Base-by-base conservation (phyloP, 306 rosid genomes). In the Castanospermum australe region DNA sequence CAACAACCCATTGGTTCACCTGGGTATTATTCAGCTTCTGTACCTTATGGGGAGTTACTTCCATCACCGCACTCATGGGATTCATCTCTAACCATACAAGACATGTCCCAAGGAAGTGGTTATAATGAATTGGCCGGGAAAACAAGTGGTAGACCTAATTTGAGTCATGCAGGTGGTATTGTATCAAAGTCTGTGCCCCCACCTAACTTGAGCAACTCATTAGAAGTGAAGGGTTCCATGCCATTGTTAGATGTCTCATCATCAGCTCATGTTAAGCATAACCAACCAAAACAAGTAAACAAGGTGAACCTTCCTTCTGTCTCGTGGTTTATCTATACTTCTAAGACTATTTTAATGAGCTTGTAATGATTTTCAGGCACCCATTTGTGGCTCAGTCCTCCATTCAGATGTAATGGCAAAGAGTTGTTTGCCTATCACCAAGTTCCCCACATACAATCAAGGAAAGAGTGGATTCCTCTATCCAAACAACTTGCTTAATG, bases 31-130 rank as follows among this genome's bases (percentile, higher is more conserved):
- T 39, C 88, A 4, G 59, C 89, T 82, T 74, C 86, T 74, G 36
- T 83, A 57, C 78, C 90, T 30, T 81, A 84, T 28, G 92, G 89
- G 67, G 92, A 90, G 74, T 77, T 86, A 11, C 9, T 78, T 21
- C 90, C 88, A 4, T 74, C 93, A 69, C 80, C 86, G 3, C 85
- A 89, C 73, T 6, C 77, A 22, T 89, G 91, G 91, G 90, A 88
- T 51, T 79, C 92, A 17, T 77, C 88, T 54, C 70, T 70, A 79
- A 51, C 81, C 61, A 32, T 73, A 30, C 89, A 88, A 50, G 89
- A 90, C 73, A 90, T 81, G 48, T 52, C 87, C 8, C 73, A 63
- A 18, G 90, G 82, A 55, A 79, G 84, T 79, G 84, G 51, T 73
- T 76, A 79, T 84, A 51, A 74, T 21, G 91, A 87, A 33, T 71